Base-by-base conservation (phyloP, 257 asterid species). In the Rauvolfia tetraphylla region DNA sequence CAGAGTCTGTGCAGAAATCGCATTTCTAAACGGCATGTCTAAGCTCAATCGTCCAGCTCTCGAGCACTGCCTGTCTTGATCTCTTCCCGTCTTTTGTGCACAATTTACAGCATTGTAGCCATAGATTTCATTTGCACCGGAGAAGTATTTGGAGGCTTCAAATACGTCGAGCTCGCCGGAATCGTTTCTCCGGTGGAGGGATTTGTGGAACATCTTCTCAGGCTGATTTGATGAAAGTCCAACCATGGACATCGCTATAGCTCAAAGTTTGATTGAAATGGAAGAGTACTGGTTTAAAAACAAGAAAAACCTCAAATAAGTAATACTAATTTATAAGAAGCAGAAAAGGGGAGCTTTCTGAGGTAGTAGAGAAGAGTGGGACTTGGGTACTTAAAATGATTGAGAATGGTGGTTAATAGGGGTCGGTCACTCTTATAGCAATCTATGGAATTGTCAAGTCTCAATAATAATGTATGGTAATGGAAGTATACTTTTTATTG, bases 91-190 rank as follows among this genome's bases (percentile, higher is more conserved):
- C 27, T 75, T 79, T 11, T 75, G 76, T 44, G 49, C 18, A 61
- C 36, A 20, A 6, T 51, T 56, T 72, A 80, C 14, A 18, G 62
- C 71, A 63, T 76, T 58, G 57, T 76, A 42, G 2, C 81, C 72
- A 39, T 82, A 77, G 67, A 65, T 69, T 76, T 87, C 96, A 56
- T 84, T 80, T 78, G 78, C 81, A 27, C 79, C 85, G 51, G 96
- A 87, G 90, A 92, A 94, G 74, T 94, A 94, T 33, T 80, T 81
- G 34, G 95, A 87, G 4, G 97, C 98, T 87, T 92, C 97, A 78
- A 94, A 94, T 33, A 92, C 97, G 42, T 88, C 96, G 31, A 94
- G 86, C 78, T 94, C 97, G 34, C 87, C 96, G 58, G 97, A 92
- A 18, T 82, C 79, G 5, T 85, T 90, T 78, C 84, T 85, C 87